Evolutionary conservation across 768 basidiomycete species (phyloP).

Genomic region (Boletus rubropictus): DNA sequence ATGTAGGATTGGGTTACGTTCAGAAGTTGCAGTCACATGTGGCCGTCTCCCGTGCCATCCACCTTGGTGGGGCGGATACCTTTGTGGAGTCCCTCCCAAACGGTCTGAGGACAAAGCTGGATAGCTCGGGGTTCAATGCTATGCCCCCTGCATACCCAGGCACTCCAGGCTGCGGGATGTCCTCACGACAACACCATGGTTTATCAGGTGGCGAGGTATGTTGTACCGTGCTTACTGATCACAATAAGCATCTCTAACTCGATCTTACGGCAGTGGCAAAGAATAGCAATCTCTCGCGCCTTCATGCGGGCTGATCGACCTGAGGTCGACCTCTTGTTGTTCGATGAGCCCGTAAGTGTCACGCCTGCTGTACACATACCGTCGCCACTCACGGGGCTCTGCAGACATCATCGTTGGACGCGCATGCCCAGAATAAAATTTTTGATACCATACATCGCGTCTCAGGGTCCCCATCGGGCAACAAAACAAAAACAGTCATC

Average conservation of each 20-base stretch:
- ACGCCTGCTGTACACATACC: conserved; percentile 1
- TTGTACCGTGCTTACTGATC: conserved; percentile 10
- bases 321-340: conserved; percentile 71
- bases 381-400: conserved; percentile 1
- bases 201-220: conserved; percentile 82
- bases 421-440: conserved; percentile 72
- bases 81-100: conserved; percentile 62
- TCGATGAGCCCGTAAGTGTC: conserved; percentile 73
- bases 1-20: conserved; percentile 79
- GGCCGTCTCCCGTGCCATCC: conserved; percentile 60
- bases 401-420: conserved; percentile 76
- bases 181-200: conserved; percentile 48
- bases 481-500: conserved; percentile 63
- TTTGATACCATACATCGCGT: conserved; percentile 70
- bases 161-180: conserved; percentile 26
- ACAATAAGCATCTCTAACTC: conserved; percentile 11
- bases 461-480: conserved; percentile 50
- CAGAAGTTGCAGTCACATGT: conserved; percentile 51
- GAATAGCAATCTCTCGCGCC: conserved; percentile 78
- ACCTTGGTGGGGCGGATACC: conserved; percentile 62
- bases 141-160: conserved; percentile 33
- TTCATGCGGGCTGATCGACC: conserved; percentile 79
- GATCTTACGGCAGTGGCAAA: conserved; percentile 61
- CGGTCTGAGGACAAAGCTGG: conserved; percentile 70
- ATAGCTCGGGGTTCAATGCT: conserved; percentile 54